A percentile compares a stretch with the other conserved stretches of the same genome.
Conservation (phyloP, 1,284 basidiomycete genomes). For the Fomes fomentarius region DNA sequence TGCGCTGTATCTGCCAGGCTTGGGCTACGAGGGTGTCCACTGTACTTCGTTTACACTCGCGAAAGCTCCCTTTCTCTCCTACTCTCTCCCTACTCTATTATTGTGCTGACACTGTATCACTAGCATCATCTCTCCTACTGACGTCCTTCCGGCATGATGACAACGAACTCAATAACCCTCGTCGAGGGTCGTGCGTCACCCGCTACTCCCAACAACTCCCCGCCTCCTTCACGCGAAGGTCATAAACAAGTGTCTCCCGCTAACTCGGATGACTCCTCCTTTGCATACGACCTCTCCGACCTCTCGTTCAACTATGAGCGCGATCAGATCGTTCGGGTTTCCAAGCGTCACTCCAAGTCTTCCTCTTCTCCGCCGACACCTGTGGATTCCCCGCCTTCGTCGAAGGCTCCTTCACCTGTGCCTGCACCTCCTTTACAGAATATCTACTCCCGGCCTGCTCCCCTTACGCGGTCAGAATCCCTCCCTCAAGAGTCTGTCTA, state of each 20-base stretch:
- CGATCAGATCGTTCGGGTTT: constrained; percentile 60
- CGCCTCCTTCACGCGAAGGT: constrained; percentile 18
- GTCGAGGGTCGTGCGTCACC: constrained; percentile 17
- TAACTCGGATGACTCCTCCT: constrained; percentile 27
- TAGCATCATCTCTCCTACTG: not conserved
- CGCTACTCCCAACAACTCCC: constrained; percentile 16
- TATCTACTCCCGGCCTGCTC: constrained; percentile 39
- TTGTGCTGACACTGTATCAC: not conserved
- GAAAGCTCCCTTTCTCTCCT: too few species aligned
- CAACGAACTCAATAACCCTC: constrained; percentile 12
- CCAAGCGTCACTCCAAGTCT: constrained; percentile 43
- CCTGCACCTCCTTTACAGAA: constrained; percentile 27
- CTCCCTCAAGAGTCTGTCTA: constrained; percentile 37
- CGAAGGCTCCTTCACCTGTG: constrained; percentile 37
- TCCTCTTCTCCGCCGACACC: constrained; percentile 46
- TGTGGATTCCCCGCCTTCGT: constrained; percentile 38
- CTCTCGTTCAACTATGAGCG: constrained; percentile 72
- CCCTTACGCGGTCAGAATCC: constrained; percentile 70
- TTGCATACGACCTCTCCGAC: constrained; percentile 42
- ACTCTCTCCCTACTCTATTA: too few species aligned
- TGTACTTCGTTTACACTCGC: too few species aligned
- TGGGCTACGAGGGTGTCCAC: too few species aligned
- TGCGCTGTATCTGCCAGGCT: too few species aligned
- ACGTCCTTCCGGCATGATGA: not conserved
- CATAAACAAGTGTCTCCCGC: constrained; percentile 20